Percentiles rank a stretch among this genome's conserved stretches.
Conservation (phyloP, 495 filamentous ascomycete species). For the Neurospora pannonica region DNA sequence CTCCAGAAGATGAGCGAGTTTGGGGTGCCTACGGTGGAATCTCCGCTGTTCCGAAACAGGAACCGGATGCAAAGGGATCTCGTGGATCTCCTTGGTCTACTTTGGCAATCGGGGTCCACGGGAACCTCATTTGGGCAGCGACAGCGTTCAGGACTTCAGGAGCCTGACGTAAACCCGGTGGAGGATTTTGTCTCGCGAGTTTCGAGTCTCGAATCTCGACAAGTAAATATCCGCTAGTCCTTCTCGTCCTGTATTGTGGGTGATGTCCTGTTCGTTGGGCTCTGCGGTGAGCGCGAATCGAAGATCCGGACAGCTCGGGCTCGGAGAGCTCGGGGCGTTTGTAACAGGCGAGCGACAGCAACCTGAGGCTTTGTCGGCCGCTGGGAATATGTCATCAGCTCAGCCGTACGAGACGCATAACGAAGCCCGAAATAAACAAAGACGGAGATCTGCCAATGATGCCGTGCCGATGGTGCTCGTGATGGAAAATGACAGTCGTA, state of each 20-base stretch:
- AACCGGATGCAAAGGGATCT: not conserved
- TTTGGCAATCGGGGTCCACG: not conserved
- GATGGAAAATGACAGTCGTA: not conserved
- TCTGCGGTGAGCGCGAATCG: not conserved
- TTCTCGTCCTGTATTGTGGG: not conserved
- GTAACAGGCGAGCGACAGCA: not conserved
- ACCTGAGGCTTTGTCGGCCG: not conserved
- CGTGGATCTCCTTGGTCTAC: not conserved
- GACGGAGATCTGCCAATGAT: not conserved
- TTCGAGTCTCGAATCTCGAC: not conserved
- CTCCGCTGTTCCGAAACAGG: not conserved
- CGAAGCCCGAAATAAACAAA: not conserved
- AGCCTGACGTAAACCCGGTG: not conserved
- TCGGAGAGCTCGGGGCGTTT: not conserved
- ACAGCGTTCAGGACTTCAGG: not conserved
- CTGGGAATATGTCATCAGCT: not conserved
- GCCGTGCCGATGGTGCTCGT: not conserved
- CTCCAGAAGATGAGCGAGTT: not conserved
- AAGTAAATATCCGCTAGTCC: not conserved
- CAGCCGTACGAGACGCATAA: not conserved
- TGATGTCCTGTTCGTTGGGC: not conserved
- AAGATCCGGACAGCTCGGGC: not conserved
- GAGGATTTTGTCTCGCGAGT: not conserved
- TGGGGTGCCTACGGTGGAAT: not conserved
- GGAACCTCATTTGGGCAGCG: not conserved